Percentiles rank a stretch among this genome's conserved stretches.
phyloP scores from a whole-genome alignment of 169 alveolate genomes.

The Babesia ovis region DNA sequence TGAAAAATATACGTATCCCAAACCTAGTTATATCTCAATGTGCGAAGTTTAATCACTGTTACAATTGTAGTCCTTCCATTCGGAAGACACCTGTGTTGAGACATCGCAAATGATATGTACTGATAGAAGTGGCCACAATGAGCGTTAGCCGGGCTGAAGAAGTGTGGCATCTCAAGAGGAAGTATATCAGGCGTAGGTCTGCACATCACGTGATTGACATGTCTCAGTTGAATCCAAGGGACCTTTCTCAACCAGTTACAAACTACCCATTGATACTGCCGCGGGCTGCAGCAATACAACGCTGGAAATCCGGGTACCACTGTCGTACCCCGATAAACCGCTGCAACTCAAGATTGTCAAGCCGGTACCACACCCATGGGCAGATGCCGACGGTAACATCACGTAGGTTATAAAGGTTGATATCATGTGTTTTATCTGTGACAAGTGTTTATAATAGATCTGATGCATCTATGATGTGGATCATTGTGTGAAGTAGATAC shows the following conservation, averaged over 20 bases:
- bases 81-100: too few species aligned
- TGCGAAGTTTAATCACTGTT: too few species aligned
- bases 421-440: too few species aligned
- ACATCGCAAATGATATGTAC: too few species aligned
- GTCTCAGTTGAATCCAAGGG: conserved; percentile 26
- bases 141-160: conserved; percentile 8
- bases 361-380: conserved; percentile 64
- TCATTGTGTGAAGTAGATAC: too few species aligned
- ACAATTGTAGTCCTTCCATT: too few species aligned
- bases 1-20: too few species aligned
- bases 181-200: conserved; percentile 41
- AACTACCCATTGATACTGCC: conserved; percentile 21
- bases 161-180: conserved; percentile 1
- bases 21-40: too few species aligned
- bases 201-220: not conserved
- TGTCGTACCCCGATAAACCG: conserved; percentile 33
- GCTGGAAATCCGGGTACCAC: conserved; percentile 45
- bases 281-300: conserved; percentile 32
- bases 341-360: conserved; percentile 39
- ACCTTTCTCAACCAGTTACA: conserved; percentile 17
- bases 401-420: conserved; percentile 5
- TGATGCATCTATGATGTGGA: too few species aligned
- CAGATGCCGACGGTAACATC: conserved; percentile 22
- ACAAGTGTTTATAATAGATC: too few species aligned
- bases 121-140: conserved; percentile 3